phyloP scores from a whole-genome alignment of 768 basidiomycete genomes.

The Tricholoma saponaceum region DNA sequence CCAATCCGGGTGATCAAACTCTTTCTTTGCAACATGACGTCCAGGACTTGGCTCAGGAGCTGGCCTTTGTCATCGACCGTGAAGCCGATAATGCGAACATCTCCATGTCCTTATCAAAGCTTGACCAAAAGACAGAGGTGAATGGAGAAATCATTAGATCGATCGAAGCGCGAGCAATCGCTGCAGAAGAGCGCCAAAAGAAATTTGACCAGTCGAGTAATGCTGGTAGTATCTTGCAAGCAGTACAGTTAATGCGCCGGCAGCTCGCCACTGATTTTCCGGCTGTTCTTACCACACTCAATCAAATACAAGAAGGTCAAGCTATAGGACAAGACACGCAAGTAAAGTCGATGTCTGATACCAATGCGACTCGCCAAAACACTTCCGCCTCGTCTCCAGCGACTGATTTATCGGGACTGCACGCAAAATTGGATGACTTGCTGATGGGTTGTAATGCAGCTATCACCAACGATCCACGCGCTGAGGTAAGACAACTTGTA shows the following conservation, averaged over 20 bases:
- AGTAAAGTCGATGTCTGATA: neutral
- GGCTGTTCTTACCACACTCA: constrained; percentile 27
- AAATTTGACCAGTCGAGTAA: neutral
- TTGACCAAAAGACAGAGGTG: constrained; percentile 8
- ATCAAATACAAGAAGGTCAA: constrained; percentile 24
- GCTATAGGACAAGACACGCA: neutral
- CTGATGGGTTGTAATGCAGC: neutral
- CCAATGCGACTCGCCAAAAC: neutral
- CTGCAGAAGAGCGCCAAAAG: constrained; percentile 19
- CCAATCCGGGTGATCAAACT: constrained; percentile 7
- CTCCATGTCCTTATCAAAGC: constrained; percentile 7
- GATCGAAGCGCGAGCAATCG: neutral
- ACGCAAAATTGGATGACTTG: constrained; percentile 14
- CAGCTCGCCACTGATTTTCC: constrained; percentile 37
- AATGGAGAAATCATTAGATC: constrained; percentile 5
- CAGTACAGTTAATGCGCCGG: constrained; percentile 18
- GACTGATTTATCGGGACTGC: constrained; percentile 7
- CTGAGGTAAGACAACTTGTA: neutral
- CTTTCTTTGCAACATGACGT: constrained; percentile 10
- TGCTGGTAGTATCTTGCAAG: neutral
- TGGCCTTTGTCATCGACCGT: constrained; percentile 5
- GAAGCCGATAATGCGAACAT: constrained; percentile 2
- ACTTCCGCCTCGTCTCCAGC: neutral
- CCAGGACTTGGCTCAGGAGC: constrained; percentile 8
- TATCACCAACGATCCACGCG: neutral